phyloP scores from a whole-genome alignment of 805 yeast genomes.

The Tetrapisispora fleetii region DNA sequence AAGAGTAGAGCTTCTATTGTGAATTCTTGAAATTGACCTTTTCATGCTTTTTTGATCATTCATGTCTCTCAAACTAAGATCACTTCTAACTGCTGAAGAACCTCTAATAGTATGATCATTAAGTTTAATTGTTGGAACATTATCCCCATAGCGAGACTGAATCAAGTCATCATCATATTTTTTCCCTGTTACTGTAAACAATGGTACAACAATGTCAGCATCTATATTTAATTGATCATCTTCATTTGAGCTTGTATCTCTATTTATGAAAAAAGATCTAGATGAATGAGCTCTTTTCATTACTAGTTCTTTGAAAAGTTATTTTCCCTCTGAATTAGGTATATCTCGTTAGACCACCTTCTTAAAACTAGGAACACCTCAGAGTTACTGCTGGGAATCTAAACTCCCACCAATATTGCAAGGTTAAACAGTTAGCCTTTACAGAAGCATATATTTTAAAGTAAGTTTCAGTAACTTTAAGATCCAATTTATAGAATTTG shows the following conservation, averaged over 20 bases:
- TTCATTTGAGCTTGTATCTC: not conserved
- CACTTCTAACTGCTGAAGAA: not conserved
- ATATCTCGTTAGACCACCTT: too few species aligned
- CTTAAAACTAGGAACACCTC: too few species aligned
- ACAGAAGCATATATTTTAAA: too few species aligned
- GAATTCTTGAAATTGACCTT: not conserved
- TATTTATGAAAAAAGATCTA: constrained; percentile 1
- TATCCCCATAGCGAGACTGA: not conserved
- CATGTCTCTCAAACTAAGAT: not conserved
- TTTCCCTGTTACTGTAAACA: not conserved
- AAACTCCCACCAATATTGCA: too few species aligned
- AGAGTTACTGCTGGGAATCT: too few species aligned
- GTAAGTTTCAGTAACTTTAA: not conserved
- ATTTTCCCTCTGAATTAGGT: too few species aligned
- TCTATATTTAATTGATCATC: not conserved
- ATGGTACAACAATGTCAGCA: not conserved
- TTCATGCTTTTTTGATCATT: not conserved
- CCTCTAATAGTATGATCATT: not conserved
- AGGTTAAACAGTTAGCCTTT: too few species aligned
- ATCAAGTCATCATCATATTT: too few species aligned
- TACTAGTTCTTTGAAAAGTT: not conserved
- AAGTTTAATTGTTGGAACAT: not conserved
- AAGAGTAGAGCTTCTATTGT: not conserved
- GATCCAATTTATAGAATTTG: not conserved
- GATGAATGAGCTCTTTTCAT: constrained; percentile 1